These are phyloP conservation scores for Flaveria bidentis DNA, from an alignment of 129 eudicot genomes.

Conservation along the genomic window DNA sequence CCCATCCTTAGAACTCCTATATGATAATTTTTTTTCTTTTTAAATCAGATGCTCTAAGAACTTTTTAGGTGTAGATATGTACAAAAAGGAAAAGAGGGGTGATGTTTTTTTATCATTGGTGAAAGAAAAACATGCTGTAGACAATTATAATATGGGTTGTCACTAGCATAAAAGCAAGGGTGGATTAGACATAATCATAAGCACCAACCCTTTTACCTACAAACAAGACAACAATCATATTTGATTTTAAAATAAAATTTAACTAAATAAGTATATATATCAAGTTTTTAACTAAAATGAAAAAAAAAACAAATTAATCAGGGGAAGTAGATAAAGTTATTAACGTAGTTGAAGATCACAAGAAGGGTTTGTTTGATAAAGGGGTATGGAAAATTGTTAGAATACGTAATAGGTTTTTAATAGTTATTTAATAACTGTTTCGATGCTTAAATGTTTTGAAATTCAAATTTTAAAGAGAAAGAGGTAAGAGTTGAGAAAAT, in stretches of 20 bases:
- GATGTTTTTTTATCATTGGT: constrained; percentile 31
- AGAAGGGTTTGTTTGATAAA: no score
- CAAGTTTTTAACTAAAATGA: no score
- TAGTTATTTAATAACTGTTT: no score
- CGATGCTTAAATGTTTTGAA: no score
- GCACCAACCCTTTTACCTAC: constrained; percentile 16
- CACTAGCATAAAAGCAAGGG: constrained; percentile 19
- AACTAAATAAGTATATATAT: background rate
- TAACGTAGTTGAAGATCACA: no score
- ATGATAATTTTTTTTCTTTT: no score
- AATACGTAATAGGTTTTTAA: no score
- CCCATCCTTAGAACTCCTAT: no score
- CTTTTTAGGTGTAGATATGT: background rate
- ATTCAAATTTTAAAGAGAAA: no score
- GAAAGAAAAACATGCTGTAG: constrained; percentile 15
- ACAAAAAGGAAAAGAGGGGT: constrained; percentile 5
- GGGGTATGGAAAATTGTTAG: no score
- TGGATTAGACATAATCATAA: constrained; percentile 27
- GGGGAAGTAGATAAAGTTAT: background rate
- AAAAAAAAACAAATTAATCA: no score
- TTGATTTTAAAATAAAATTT: background rate
- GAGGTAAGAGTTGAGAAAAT: no score
- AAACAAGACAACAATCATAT: background rate
- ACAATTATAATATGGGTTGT: constrained; percentile 9
- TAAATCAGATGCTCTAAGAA: background rate